Base-by-base conservation (phyloP, 805 yeast genomes). In the Cyberlindnera xishuangbannaensis region DNA sequence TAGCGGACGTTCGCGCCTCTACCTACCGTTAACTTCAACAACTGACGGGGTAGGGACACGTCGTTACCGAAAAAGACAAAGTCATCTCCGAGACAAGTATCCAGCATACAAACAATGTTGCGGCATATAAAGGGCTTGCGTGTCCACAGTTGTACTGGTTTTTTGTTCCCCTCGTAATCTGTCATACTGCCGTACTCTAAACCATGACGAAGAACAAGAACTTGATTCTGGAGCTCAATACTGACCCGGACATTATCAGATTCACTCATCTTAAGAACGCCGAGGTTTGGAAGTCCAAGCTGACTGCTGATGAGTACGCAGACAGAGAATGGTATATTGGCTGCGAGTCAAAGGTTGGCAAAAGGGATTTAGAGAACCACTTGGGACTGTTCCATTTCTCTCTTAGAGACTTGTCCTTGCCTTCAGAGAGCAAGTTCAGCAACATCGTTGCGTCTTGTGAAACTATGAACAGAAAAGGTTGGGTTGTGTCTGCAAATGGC, bases 361-460 rank as follows among this genome's bases (percentile, higher is more conserved):
- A 46, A 28, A 33, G 52, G 34, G 38, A 47, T 21, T 15, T 14
- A 5, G 36, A 18, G 5, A 28, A 27, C 4, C 15, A 33, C 14
- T n/a, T 56, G 12, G 71, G 71, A 2, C 31, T 62, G 2, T 58
- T 50, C 37, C 59, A 62, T 40, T 67, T 56, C 39, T 53, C 54
- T 1, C 44, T 65, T 27, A 57, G 57, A 35, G 55, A 55, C 25
- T 17, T 40, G 20, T 30, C 44, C 39, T 53, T 51, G 27, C 39
- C 28, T 18, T 43, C 16, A 9, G 33, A 36, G 7, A 43, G 27
- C 3, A 43, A 49, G 34, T 46, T n/a, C 8, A 41, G 40, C 13
- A 46, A 36, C 12, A 59, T 65, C 28, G 69, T 65, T 12, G 56
- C 67, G 2, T 50, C 64, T 26, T 58, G 67, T 37, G 72, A 65